Conservation (phyloP, 2,329 filamentous ascomycete genomes). For the Massarina eburnea region DNA sequence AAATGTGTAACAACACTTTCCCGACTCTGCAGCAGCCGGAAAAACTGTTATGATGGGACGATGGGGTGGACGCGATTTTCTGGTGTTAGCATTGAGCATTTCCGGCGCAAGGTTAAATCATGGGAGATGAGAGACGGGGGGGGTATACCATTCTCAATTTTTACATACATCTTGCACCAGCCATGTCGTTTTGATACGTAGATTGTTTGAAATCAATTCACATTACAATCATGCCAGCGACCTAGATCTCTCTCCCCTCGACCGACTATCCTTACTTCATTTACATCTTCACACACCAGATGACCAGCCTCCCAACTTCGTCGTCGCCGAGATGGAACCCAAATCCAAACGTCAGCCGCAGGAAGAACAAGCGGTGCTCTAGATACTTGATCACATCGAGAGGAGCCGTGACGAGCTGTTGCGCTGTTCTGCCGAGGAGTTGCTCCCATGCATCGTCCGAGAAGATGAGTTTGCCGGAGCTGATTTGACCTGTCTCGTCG, state of each 20-base stretch:
- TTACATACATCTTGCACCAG: not conserved
- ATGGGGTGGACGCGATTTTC: not conserved
- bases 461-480: conserved; percentile 56
- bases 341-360: conserved; percentile 58
- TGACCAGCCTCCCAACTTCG: conserved; percentile 30
- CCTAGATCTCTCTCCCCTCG: too few relatives aligned
- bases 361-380: conserved; percentile 55
- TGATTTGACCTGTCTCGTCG: conserved; percentile 60
- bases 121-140: not conserved
- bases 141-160: conserved; percentile 8
- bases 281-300: conserved; percentile 35
- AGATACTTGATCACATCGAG: conserved; percentile 50
- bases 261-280: too few relatives aligned
- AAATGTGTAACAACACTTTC: too few relatives aligned
- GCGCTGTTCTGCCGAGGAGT: conserved; percentile 49
- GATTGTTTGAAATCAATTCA: too few relatives aligned
- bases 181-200: not conserved
- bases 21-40: too few relatives aligned
- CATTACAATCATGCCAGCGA: too few relatives aligned
- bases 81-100: not conserved
- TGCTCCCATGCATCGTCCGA: conserved; percentile 56
- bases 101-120: not conserved
- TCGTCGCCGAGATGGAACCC: conserved; percentile 51
- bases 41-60: too few relatives aligned
- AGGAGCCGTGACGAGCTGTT: conserved; percentile 46